phyloP scores from a whole-genome alignment of 2,329 filamentous ascomycete species.

The Akanthomyces uredinophilus region DNA sequence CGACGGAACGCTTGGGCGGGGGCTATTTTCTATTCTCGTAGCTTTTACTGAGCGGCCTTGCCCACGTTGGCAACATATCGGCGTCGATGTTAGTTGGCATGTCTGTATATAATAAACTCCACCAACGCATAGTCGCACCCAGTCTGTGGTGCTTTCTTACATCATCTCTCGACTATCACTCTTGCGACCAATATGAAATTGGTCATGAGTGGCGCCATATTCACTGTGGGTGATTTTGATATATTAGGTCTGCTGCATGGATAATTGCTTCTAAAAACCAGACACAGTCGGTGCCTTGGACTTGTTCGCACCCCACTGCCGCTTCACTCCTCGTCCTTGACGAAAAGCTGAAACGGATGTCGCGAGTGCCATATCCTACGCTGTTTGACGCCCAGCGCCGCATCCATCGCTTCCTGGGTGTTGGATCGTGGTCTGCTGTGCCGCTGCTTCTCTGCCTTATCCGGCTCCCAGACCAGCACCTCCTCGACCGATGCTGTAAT shows the following conservation, averaged over 20 bases:
- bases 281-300: neutral
- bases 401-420: slow-evolving; percentile 54
- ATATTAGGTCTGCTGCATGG: neutral
- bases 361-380: slow-evolving; percentile 61
- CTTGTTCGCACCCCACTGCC: neutral
- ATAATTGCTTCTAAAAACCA: neutral
- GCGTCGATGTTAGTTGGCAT: too few species aligned
- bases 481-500: slow-evolving; percentile 78
- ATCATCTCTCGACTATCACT: neutral
- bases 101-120: too few species aligned
- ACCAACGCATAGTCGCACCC: too few species aligned
- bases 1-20: neutral
- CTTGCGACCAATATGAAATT: neutral
- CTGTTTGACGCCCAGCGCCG: slow-evolving; percentile 53
- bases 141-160: too few species aligned
- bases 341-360: slow-evolving; percentile 50
- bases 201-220: neutral
- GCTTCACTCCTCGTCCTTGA: slow-evolving; percentile 37
- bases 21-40: neutral
- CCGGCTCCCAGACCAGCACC: slow-evolving; percentile 49
- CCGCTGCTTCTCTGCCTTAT: slow-evolving; percentile 24
- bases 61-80: too few species aligned
- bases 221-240: neutral
- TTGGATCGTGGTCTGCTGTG: slow-evolving; percentile 40
- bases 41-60: too few species aligned